Evolutionary conservation across 805 yeast species (phyloP).

Genomic region (Teunomyces pallodes): DNA sequence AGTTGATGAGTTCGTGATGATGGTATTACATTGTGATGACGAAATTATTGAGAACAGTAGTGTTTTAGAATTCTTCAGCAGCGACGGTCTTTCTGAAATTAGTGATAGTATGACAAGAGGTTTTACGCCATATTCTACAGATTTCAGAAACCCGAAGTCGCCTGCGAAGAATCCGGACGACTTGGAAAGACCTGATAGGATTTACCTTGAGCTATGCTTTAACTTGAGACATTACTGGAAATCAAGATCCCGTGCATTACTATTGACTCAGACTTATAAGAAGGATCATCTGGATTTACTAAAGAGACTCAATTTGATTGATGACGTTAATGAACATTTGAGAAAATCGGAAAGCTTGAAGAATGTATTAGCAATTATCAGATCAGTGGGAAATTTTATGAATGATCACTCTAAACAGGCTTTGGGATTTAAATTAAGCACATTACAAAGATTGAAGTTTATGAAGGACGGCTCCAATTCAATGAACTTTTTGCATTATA

Average conservation of each 20-base stretch:
- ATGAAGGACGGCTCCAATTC: constrained; percentile 87
- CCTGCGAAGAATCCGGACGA: constrained; percentile 69
- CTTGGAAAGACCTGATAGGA: constrained; percentile 81
- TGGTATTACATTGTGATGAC: constrained; percentile 71
- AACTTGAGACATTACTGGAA: constrained; percentile 90
- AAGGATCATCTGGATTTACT: constrained; percentile 75
- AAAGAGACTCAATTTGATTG: constrained; percentile 64
- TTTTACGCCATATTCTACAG: constrained; percentile 77
- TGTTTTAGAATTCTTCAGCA: constrained; percentile 80
- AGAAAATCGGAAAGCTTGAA: constrained; percentile 65
- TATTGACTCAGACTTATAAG: constrained; percentile 66
- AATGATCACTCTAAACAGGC: constrained; percentile 92
- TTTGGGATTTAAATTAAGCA: constrained; percentile 83
- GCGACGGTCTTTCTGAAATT: constrained; percentile 71
- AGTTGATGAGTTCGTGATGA: constrained; percentile 66
- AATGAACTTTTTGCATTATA: constrained; percentile 87
- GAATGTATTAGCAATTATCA: constrained; percentile 75
- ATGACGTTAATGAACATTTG: constrained; percentile 67
- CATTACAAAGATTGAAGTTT: constrained; percentile 85
- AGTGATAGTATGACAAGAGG: constrained; percentile 68
- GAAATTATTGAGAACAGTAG: constrained; percentile 68
- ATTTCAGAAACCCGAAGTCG: constrained; percentile 49
- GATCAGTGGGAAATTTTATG: constrained; percentile 95
- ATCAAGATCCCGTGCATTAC: constrained; percentile 81
- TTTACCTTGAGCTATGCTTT: constrained; percentile 78